Percentiles rank a stretch among this genome's conserved stretches.
Evolutionary conservation across 83 land plant species (phyloP).

Genomic region (Isoetes engelmannii): DNA sequence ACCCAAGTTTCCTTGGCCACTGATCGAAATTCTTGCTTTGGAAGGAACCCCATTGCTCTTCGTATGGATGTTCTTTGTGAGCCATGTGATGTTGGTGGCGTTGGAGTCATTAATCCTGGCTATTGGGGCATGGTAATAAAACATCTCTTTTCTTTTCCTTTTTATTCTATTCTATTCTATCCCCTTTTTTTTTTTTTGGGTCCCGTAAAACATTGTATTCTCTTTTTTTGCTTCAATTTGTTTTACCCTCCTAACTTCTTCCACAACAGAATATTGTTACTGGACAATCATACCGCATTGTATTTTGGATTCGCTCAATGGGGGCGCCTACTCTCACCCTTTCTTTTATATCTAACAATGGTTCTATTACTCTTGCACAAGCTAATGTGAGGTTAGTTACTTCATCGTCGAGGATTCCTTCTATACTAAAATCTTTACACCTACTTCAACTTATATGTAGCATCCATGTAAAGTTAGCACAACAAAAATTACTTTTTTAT

Average conservation of each 20-base stretch:
- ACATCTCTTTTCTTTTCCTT: not conserved
- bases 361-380: conserved; percentile 5
- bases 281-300: not conserved
- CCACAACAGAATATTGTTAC: not conserved
- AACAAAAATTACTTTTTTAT: too few relatives aligned
- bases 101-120: conserved; percentile 8
- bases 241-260: not conserved
- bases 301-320: not conserved
- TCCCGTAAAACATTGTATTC: too few relatives aligned
- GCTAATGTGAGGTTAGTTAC: not conserved
- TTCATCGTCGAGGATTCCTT: not conserved
- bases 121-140: conserved; percentile 3
- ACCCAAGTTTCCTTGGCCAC: conserved; percentile 3
- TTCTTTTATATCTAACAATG: not conserved
- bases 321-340: not conserved
- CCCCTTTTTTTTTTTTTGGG: not conserved
- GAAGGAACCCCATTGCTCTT: conserved; percentile 4
- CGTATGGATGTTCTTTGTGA: conserved; percentile 1
- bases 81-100: not conserved
- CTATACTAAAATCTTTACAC: not conserved
- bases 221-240: not conserved
- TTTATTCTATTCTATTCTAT: not conserved
- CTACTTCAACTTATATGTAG: not conserved
- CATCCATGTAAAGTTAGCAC: too few relatives aligned
- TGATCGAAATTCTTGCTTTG: not conserved